phyloP scores from a whole-genome alignment of 2,329 filamentous ascomycete species.

The Alternaria dauci region DNA sequence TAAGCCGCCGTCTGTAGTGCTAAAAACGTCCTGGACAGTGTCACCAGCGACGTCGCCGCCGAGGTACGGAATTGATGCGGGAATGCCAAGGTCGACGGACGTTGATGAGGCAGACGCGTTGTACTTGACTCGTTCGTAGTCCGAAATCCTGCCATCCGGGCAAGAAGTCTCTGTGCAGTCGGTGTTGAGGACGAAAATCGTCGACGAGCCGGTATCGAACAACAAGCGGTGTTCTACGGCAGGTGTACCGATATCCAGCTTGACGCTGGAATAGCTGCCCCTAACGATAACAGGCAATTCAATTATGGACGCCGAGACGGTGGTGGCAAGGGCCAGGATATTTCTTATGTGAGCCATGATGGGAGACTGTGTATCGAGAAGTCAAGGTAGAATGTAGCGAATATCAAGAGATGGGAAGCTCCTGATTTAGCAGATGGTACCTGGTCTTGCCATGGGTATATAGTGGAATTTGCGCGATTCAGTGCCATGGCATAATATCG shows the following conservation, averaged over 20 bases:
- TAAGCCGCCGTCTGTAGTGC: neutral
- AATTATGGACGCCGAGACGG: slow-evolving; percentile 22
- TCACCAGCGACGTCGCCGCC: slow-evolving; percentile 24
- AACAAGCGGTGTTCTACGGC: slow-evolving; percentile 21
- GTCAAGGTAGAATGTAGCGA: neutral
- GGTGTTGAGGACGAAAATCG: slow-evolving; percentile 22
- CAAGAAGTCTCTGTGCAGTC: slow-evolving; percentile 24
- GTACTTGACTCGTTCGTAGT: slow-evolving; percentile 22
- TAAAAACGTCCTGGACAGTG: slow-evolving; percentile 21
- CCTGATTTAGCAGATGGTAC: neutral
- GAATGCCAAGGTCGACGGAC: slow-evolving; percentile 14
- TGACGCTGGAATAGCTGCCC: slow-evolving; percentile 17
- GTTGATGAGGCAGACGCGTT: slow-evolving; percentile 22
- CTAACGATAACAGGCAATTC: slow-evolving; percentile 23
- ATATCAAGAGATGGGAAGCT: neutral
- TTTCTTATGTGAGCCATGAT: slow-evolving; percentile 1
- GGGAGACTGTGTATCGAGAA: neutral
- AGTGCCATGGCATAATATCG: neutral
- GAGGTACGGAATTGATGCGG: slow-evolving; percentile 19
- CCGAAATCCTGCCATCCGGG: slow-evolving; percentile 6
- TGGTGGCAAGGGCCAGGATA: slow-evolving; percentile 2
- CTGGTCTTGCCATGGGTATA: neutral
- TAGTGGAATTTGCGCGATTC: neutral
- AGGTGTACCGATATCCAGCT: slow-evolving; percentile 18
- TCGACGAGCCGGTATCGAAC: slow-evolving; percentile 30